phyloP scores from a whole-genome alignment of 2,329 filamentous ascomycete species.

The Colletotrichum neosansevieriae region DNA sequence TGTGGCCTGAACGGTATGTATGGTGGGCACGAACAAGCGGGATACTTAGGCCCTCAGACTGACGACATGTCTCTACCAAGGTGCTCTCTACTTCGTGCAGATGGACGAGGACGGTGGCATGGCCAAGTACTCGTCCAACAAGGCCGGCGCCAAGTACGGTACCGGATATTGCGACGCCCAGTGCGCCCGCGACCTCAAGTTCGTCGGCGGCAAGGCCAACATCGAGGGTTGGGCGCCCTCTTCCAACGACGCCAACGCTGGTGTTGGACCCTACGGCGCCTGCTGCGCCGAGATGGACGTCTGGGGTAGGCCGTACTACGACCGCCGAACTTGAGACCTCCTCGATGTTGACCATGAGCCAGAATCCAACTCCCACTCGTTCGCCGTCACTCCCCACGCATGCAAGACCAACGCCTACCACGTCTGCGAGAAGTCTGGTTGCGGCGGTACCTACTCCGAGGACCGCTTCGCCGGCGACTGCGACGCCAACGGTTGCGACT shows the following conservation, averaged over 20 bases:
- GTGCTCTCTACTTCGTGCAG: slow-evolving; percentile 69
- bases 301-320: slow-evolving; percentile 61
- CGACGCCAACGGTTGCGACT: slow-evolving; percentile 75
- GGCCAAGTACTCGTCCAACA: slow-evolving; percentile 57
- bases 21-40: too few species aligned
- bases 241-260: slow-evolving; percentile 63
- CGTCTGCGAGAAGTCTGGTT: slow-evolving; percentile 50
- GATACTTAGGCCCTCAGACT: too few species aligned
- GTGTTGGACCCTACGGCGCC: slow-evolving; percentile 60
- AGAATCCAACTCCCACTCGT: slow-evolving; percentile 67
- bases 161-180: slow-evolving; percentile 67
- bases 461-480: slow-evolving; percentile 69
- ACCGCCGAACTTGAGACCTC: too few species aligned
- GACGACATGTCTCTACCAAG: slow-evolving; percentile 42
- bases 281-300: slow-evolving; percentile 70
- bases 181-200: slow-evolving; percentile 61
- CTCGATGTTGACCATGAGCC: neutral
- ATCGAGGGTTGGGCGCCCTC: slow-evolving; percentile 60
- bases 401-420: slow-evolving; percentile 59
- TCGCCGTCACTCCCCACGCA: slow-evolving; percentile 68
- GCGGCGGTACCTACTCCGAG: slow-evolving; percentile 60
- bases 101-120: slow-evolving; percentile 67
- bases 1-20: slow-evolving; percentile 73
- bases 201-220: slow-evolving; percentile 60
- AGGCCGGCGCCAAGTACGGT: slow-evolving; percentile 63